Evolutionary conservation across 202 grass and related monocot species (phyloP), one percentile per base, ranked within the genome.

Genomic region (Setaria italica): DNA sequence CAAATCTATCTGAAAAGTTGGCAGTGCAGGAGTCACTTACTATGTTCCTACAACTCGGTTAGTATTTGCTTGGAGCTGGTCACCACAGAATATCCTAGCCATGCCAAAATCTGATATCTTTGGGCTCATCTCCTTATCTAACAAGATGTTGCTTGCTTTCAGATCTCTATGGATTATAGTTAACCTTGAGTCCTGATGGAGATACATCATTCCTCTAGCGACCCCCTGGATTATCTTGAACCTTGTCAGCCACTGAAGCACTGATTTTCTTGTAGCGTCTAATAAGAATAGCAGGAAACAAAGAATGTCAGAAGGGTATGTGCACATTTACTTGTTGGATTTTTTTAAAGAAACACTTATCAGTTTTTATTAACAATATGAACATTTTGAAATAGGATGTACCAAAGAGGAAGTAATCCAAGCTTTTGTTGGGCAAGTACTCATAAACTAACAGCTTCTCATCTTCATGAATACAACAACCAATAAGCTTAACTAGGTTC

Each of bases 21-120:
- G 1, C 16, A 51, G 34, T 4, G 5, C 9, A 70, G 7, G 12
- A 41, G 1, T 70, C 65, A 86, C 87, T 94, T 73, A 94, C 91
- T 84, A 92, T 80, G 94, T 92, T 6, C 89, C 89, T 20, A 92
- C 82, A 15, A 97, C 59, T 0, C 34, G 49, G 0, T 34, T 85
- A 15, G 91, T 97, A 12, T 79, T 87, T 84, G 16, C 75, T 81
- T 94, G 30, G 0, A 72, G 56, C 33, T 90, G 56, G 0, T 85
- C 56, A 0, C 71, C 66, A n/a, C 51, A 13, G 25, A 90, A 90
- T 43, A 97, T 91, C 53, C 82, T 91, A 1, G 89, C 91, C 85
- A 90, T 81, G 1, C 94, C 94, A 17, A 93, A 97, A 45, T 93
- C 89, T 25, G 91, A 93, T 43, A 93, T 97, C 60, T 94, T 93